Evolutionary conservation across 1,139 yeast genomes (phyloP).

Genomic region (Pichia sp.): DNA sequence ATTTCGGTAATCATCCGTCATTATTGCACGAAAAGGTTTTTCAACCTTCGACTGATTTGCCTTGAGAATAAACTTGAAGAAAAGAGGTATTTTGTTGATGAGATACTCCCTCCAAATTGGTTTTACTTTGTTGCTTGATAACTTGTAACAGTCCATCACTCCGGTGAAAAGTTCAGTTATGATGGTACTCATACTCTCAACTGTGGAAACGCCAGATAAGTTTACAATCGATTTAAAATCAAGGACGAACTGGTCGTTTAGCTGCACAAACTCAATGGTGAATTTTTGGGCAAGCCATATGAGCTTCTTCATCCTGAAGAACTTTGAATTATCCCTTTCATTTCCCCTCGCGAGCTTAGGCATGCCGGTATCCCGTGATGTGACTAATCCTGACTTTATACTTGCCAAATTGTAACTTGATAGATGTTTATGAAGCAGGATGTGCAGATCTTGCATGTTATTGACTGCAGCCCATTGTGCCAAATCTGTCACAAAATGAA

Average conservation of each 20-base stretch:
- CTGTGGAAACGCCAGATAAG: constrained; percentile 22
- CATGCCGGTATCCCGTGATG: too few species aligned
- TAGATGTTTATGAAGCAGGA: constrained; percentile 1
- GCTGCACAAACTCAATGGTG: constrained; percentile 18
- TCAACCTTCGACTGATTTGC: constrained; percentile 24
- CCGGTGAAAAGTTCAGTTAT: constrained; percentile 22
- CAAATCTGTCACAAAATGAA: constrained; percentile 4
- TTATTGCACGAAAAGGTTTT: constrained; percentile 1
- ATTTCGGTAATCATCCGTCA: constrained; percentile 8
- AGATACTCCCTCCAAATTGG: constrained; percentile 23
- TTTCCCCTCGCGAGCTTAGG: too few species aligned
- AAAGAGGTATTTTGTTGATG: constrained; percentile 19
- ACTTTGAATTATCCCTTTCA: constrained; percentile 10
- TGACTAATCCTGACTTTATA: constrained; percentile 6
- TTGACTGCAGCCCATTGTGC: constrained; percentile 1
- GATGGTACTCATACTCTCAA: constrained; percentile 23
- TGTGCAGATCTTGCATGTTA: not conserved
- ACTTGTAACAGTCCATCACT: constrained; percentile 19
- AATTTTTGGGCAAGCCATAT: constrained; percentile 27
- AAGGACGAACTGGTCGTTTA: constrained; percentile 21
- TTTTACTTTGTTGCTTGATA: constrained; percentile 14
- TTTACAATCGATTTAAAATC: constrained; percentile 23
- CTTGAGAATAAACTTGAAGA: constrained; percentile 19
- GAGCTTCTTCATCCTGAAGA: constrained; percentile 21
- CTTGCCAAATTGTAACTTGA: constrained; percentile 3